phyloP scores from a whole-genome alignment of 169 alveolate species.

The Eimeria necatrix region DNA sequence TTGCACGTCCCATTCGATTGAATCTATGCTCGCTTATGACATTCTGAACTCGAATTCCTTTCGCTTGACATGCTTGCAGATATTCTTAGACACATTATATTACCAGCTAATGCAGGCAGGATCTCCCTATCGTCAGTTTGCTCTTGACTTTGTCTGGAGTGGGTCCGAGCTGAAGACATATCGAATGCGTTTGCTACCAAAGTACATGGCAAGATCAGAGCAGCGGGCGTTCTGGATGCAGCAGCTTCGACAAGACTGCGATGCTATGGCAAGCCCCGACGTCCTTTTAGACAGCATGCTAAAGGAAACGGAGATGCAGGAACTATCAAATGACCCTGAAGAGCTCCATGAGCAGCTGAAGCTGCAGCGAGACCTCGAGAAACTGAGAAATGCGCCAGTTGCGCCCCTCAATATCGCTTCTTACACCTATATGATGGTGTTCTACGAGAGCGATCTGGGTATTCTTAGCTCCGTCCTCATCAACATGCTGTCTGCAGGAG shows the following conservation, averaged over 20 bases:
- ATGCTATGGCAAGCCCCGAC: slow-evolving; percentile 37
- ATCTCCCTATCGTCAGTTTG: slow-evolving; percentile 85
- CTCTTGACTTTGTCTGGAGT: slow-evolving; percentile 86
- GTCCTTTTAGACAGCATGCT: not conserved
- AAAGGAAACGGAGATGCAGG: slow-evolving; percentile 31
- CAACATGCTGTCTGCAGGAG: slow-evolving; percentile 86
- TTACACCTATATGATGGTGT: slow-evolving; percentile 86
- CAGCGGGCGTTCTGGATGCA: slow-evolving; percentile 87
- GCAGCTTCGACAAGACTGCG: slow-evolving; percentile 80
- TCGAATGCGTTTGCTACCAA: slow-evolving; percentile 84
- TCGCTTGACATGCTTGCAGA: slow-evolving; percentile 22
- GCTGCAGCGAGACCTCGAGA: slow-evolving; percentile 55
- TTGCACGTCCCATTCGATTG: too few species aligned
- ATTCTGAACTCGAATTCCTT: too few species aligned
- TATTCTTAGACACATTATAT: slow-evolving; percentile 84
- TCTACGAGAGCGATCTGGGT: slow-evolving; percentile 87
- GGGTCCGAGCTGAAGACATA: slow-evolving; percentile 84
- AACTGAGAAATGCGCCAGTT: not conserved
- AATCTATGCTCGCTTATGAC: too few species aligned
- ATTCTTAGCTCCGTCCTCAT: slow-evolving; percentile 84
- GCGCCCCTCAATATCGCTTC: slow-evolving; percentile 84
- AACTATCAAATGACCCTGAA: slow-evolving; percentile 6
- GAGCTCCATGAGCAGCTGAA: slow-evolving; percentile 37
- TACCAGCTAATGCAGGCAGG: slow-evolving; percentile 83
- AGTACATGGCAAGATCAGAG: slow-evolving; percentile 85